Conservation (phyloP, 495 filamentous ascomycete species). For the Xylaria acuta region DNA sequence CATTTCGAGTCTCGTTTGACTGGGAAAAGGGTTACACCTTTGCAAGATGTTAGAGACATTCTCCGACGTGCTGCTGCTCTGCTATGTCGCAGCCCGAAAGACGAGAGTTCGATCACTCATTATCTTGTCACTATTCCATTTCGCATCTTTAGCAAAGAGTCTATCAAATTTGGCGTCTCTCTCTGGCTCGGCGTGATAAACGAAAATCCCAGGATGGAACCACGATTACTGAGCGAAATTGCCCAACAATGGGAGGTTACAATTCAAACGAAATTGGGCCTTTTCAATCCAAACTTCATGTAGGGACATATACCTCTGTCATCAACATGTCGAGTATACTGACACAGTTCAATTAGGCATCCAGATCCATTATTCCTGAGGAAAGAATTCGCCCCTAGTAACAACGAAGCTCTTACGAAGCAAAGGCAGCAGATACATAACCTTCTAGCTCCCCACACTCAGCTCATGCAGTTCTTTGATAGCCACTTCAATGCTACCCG, state of each 20-base stretch:
- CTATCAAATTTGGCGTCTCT: slow-evolving; percentile 92
- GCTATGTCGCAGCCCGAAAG: slow-evolving; percentile 73
- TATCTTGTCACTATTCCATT: slow-evolving; percentile 92
- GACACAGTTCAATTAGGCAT: slow-evolving; percentile 55
- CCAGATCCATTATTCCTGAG: slow-evolving; percentile 87
- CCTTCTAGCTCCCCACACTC: slow-evolving; percentile 82
- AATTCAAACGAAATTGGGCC: slow-evolving; percentile 72
- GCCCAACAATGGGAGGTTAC: slow-evolving; percentile 86
- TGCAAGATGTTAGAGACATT: slow-evolving; percentile 76
- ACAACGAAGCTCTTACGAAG: slow-evolving; percentile 74
- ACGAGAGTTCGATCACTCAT: slow-evolving; percentile 77
- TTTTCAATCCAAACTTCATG: slow-evolving; percentile 80
- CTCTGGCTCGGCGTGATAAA: slow-evolving; percentile 97
- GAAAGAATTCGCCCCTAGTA: slow-evolving; percentile 91
- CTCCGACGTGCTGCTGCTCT: slow-evolving; percentile 83
- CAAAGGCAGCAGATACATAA: slow-evolving; percentile 79
- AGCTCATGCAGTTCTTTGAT: slow-evolving; percentile 84
- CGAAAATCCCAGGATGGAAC: slow-evolving; percentile 87
- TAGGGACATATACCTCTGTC: slow-evolving; percentile 31
- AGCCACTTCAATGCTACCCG: slow-evolving; percentile 94
- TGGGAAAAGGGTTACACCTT: slow-evolving; percentile 68
- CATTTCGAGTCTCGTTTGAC: slow-evolving; percentile 72
- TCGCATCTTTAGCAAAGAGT: slow-evolving; percentile 88
- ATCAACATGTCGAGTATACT: slow-evolving; percentile 31
- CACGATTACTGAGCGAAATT: slow-evolving; percentile 81